Base-by-base conservation (phyloP, 768 basidiomycete species). In the Hericium rajendrae region DNA sequence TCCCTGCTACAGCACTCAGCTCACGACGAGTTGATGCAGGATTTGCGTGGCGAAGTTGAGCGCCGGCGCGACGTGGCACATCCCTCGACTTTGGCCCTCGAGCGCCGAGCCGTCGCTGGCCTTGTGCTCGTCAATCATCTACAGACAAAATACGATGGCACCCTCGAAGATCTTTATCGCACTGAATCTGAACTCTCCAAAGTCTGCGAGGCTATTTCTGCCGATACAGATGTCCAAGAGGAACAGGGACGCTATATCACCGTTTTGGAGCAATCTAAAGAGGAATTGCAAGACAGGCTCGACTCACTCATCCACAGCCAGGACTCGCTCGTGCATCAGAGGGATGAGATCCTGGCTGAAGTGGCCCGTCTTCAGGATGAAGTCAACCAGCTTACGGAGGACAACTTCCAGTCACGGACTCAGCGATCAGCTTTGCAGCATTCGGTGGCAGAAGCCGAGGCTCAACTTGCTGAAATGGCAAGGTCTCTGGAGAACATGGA, bases 401-500 rank as follows among this genome's bases (percentile, higher is more conserved):
- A 57, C 37, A 62, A 49, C 43, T 52, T 53, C 54, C 38, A 38
- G 40, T 5, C 57, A 26, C 16, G 51, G n/a, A 57, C 53, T 24
- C 60, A 62, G 48, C 43, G 26, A 18, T 32, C 32, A 13, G 56
- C 56, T 40, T 15, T 60, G 24, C 61, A 62, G 46, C 51, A 52
- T 38, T 70, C 59, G 56, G 67, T 82, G 20, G 71, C 76, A 32
- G 71, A 74, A 53, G 69, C 76, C 18, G 73, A 78, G 60, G 68
- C 71, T 8, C 77, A 74, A 48, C 66, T 86, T 10, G 59, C 66
- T 5, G 75, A 75, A n/a, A 64, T 79, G 20, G 72, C 72, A 5
- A 72, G 76, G 51, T 68, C 76, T 15, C 74, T 82, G 13, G 79
- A 84, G 48, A 74, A 79, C 41, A 70, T 80, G 41, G 85, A 86